phyloP scores from a whole-genome alignment of 2,329 filamentous ascomycete genomes.

The Elsinoe batatas region DNA sequence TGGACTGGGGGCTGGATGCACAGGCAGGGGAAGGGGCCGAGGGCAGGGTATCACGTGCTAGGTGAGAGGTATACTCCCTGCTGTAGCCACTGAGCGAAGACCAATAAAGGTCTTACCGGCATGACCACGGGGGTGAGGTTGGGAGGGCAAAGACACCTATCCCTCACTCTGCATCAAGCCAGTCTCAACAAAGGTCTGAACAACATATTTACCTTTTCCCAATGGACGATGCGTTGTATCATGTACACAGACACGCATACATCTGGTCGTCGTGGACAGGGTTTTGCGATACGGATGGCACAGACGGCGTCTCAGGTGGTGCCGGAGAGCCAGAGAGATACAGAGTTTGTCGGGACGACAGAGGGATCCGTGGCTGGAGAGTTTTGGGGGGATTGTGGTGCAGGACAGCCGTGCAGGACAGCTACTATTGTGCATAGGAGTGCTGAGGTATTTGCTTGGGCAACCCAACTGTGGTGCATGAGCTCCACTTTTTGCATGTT shows the following conservation, averaged over 20 bases:
- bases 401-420: too few species aligned
- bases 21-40: too few species aligned
- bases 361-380: not conserved
- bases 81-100: too few species aligned
- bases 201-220: not conserved
- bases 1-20: too few species aligned
- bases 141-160: not conserved
- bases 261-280: not conserved
- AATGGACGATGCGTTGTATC: not conserved
- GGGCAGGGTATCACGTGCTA: too few species aligned
- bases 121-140: too few species aligned
- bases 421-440: too few species aligned
- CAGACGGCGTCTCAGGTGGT: not conserved
- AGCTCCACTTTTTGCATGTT: not conserved
- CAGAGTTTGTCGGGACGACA: not conserved
- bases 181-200: not conserved
- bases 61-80: too few species aligned
- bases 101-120: too few species aligned
- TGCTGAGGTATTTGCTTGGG: not conserved
- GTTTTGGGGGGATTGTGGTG: not conserved
- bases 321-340: not conserved
- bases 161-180: not conserved
- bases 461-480: not conserved
- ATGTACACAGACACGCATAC: not conserved
- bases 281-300: not conserved